Conservation (phyloP, 192 early-diverging fungal species). For the Geranomyces michiganensis region DNA sequence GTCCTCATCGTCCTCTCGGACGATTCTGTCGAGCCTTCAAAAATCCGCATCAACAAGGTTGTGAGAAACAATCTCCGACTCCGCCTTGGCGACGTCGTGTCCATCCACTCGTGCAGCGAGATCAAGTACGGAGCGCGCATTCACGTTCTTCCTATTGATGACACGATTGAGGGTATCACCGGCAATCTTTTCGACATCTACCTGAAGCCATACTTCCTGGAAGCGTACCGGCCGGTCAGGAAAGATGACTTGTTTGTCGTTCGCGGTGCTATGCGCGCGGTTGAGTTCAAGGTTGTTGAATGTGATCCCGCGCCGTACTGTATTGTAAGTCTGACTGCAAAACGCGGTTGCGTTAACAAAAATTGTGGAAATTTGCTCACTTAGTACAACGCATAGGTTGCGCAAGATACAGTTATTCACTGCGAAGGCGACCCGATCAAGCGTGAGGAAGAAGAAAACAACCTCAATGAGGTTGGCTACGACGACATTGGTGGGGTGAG, state of each 20-base stretch:
- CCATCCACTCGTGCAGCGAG: constrained; percentile 91
- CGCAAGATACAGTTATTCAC: constrained; percentile 97
- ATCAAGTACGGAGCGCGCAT: constrained; percentile 98
- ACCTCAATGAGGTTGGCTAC: constrained; percentile 92
- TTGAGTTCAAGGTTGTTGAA: constrained; percentile 99
- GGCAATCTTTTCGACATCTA: constrained; percentile 98
- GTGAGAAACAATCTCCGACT: constrained; percentile 94
- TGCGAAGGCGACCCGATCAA: constrained; percentile 98
- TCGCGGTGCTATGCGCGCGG: constrained; percentile 93
- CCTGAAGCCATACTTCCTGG: constrained; percentile 97
- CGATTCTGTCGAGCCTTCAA: constrained; percentile 89
- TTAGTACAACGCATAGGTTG: constrained; percentile 63
- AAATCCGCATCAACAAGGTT: constrained; percentile 94
- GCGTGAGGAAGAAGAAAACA: constrained; percentile 97
- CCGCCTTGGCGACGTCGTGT: constrained; percentile 94
- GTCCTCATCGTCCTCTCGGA: constrained; percentile 92
- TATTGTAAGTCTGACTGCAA: constrained; percentile 67
- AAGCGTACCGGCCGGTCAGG: constrained; percentile 95
- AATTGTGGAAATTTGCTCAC: neutral
- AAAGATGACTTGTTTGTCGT: constrained; percentile 95
- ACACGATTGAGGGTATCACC: constrained; percentile 96
- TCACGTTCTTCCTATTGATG: constrained; percentile 96
- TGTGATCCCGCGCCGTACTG: constrained; percentile 94
- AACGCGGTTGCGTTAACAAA: neutral
- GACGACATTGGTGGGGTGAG: constrained; percentile 98